A percentile compares a stretch with the other conserved stretches of the same genome.
phyloP scores from a whole-genome alignment of 306 rosid species.

The Trifolium dubium region DNA sequence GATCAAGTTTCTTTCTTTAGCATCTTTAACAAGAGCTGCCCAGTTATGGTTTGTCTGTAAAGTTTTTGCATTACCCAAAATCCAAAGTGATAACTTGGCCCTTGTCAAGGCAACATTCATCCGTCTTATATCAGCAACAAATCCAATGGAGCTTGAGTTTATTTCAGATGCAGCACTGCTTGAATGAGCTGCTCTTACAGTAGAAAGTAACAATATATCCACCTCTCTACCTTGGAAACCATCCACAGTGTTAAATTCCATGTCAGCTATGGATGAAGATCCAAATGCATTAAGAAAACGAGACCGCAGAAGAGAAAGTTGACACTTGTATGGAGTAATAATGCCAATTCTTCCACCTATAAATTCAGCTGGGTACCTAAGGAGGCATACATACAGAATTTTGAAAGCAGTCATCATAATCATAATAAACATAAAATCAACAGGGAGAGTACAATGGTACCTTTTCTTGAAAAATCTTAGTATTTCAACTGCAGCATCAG shows the following conservation, averaged over 20 bases:
- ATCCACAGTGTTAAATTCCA: slow-evolving; percentile 93
- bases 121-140: slow-evolving; percentile 97
- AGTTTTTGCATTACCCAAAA: slow-evolving; percentile 90
- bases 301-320: slow-evolving; percentile 83
- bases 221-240: slow-evolving; percentile 99
- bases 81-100: slow-evolving; percentile 91
- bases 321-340: slow-evolving; percentile 90
- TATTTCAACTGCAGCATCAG: slow-evolving; percentile 87
- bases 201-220: slow-evolving; percentile 88
- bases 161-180: slow-evolving; percentile 48
- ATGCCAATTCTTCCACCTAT: slow-evolving; percentile 81
- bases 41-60: slow-evolving; percentile 78
- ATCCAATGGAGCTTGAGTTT: slow-evolving; percentile 75
- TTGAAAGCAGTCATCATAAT: slow-evolving; percentile 38
- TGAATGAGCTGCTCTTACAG: slow-evolving; percentile 83
- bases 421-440: slow-evolving; percentile 20
- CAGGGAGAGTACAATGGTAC: slow-evolving; percentile 45
- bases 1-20: slow-evolving; percentile 72
- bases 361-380: slow-evolving; percentile 82
- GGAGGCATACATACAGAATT: slow-evolving; percentile 35
- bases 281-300: slow-evolving; percentile 79
- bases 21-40: slow-evolving; percentile 89
- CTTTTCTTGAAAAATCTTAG: slow-evolving; percentile 72
- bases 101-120: slow-evolving; percentile 99
- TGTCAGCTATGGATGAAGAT: slow-evolving; percentile 58